Base-by-base conservation (phyloP, 163 green algal species). In the Volvox carteri region DNA sequence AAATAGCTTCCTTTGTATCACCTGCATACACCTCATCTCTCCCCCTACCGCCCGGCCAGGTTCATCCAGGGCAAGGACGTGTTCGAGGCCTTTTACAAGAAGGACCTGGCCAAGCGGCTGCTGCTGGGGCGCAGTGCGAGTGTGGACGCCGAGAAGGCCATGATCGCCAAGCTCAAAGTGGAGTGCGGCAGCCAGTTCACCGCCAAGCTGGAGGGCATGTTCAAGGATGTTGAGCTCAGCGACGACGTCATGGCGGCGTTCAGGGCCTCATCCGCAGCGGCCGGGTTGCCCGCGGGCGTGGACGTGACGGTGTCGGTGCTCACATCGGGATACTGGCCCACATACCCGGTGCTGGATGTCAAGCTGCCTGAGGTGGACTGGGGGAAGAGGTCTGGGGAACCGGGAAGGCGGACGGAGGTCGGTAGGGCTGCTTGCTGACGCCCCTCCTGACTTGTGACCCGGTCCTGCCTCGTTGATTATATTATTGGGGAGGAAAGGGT, bases 181-280 rank as follows among this genome's bases (percentile, higher is more conserved):
- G 97, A 99, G 93, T 99, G 98, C 90, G 98, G 98, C 30, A 90
- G 86, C 8, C 95, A 98, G 91, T 99, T 99, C 95, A 99, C 98
- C 21, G 97, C 95, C 92, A 99, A 99, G 94, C 95, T 99, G 54
- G 97, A 99, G 92, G 97, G 97, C 80, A 99, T 99, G 97, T 99
- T 99, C 94, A 99, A 98, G 92, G 95, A 97, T 44, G 52, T 76
- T 52, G 85, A 84, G 72, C 85, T 90, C 5, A 85, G 56, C 56
- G 68, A 90, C n/a, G 97, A 99, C 89, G 95, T 99, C 78, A 97
- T 98, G 93, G 90, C 92, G 3, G 93, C 91, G 18, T 99, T 98
- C 92, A 90, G 86, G 48, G 67, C 90, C 12, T 93, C 42, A 35
- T 81, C 39, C 11, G 62, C 68, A 3, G 79, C 75, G 42, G 52